These are phyloP conservation scores for Mycena citricolor DNA, from an alignment of 1,284 basidiomycete genomes.

Conservation along the genomic window DNA sequence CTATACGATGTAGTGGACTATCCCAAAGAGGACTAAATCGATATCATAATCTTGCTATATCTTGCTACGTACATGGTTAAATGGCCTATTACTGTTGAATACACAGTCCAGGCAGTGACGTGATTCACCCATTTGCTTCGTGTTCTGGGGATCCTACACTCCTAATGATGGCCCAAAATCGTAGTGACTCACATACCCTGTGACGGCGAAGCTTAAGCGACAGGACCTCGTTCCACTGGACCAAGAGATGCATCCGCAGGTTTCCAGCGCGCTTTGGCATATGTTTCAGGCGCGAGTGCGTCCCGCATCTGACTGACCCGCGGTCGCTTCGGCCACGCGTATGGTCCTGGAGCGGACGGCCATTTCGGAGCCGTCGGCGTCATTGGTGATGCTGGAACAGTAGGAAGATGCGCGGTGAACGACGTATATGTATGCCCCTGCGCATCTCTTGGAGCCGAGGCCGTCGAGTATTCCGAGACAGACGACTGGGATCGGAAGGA, in stretches of 20 bases:
- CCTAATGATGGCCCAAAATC: too few species aligned
- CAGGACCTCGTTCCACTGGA: slow-evolving; percentile 7
- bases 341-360: slow-evolving; percentile 19
- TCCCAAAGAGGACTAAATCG: slow-evolving; percentile 52
- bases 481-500: slow-evolving; percentile 28
- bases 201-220: slow-evolving; percentile 12
- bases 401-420: slow-evolving; percentile 6
- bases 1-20: slow-evolving; percentile 80
- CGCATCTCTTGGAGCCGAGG: slow-evolving; percentile 35
- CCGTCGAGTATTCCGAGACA: slow-evolving; percentile 40
- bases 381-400: slow-evolving; percentile 17
- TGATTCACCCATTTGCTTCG: too few species aligned
- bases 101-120: neutral
- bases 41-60: too few species aligned
- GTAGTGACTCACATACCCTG: too few species aligned
- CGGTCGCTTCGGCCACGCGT: slow-evolving; percentile 19
- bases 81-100: neutral
- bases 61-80: too few species aligned
- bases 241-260: slow-evolving; percentile 11
- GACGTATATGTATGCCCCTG: slow-evolving; percentile 27
- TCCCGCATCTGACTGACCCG: slow-evolving; percentile 20
- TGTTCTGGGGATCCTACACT: too few species aligned
- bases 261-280: slow-evolving; percentile 20
- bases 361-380: slow-evolving; percentile 13
- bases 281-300: slow-evolving; percentile 25